Percentiles rank a stretch among this genome's conserved stretches.
Conservation (phyloP, 345 rosid species). For the Erysimum cheiranthoides region DNA sequence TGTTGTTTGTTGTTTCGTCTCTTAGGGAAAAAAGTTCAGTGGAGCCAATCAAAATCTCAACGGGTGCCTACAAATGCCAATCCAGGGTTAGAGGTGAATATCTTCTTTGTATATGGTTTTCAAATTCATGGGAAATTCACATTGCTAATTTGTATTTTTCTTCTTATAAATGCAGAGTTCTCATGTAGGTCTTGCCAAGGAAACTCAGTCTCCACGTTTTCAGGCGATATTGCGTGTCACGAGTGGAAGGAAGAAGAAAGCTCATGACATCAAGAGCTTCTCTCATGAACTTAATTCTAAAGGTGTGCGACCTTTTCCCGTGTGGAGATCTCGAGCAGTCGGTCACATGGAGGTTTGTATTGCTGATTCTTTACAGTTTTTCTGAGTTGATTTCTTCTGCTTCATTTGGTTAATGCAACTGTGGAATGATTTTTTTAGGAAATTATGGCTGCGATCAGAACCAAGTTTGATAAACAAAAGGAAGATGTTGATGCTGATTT, state of each 20-base stretch:
- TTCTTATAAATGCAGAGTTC: conserved; percentile 51
- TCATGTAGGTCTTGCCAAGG: conserved; percentile 73
- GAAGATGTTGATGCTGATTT: conserved; percentile 93
- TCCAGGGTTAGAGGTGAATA: conserved; percentile 71
- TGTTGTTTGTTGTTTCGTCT: conserved; percentile 25
- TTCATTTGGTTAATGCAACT: background rate
- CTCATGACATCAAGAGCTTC: conserved; percentile 89
- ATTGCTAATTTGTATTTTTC: conserved; percentile 7
- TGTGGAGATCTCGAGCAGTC: conserved; percentile 82
- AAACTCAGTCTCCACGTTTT: conserved; percentile 84
- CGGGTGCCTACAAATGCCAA: conserved; percentile 54
- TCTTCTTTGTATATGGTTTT: conserved; percentile 25
- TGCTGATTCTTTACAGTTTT: conserved; percentile 1
- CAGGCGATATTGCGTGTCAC: conserved; percentile 87
- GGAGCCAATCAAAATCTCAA: conserved; percentile 74
- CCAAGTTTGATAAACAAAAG: conserved; percentile 83
- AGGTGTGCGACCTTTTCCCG: conserved; percentile 92
- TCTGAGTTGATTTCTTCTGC: background rate
- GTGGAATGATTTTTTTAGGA: conserved; percentile 55
- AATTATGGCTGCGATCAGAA: conserved; percentile 77
- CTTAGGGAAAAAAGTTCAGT: conserved; percentile 63
- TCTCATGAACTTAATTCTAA: conserved; percentile 98
- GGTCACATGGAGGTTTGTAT: conserved; percentile 86
- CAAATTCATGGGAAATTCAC: background rate
- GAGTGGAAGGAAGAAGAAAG: conserved; percentile 81